phyloP scores from a whole-genome alignment of 805 yeast genomes.

The Komagataella mondaviorum region DNA sequence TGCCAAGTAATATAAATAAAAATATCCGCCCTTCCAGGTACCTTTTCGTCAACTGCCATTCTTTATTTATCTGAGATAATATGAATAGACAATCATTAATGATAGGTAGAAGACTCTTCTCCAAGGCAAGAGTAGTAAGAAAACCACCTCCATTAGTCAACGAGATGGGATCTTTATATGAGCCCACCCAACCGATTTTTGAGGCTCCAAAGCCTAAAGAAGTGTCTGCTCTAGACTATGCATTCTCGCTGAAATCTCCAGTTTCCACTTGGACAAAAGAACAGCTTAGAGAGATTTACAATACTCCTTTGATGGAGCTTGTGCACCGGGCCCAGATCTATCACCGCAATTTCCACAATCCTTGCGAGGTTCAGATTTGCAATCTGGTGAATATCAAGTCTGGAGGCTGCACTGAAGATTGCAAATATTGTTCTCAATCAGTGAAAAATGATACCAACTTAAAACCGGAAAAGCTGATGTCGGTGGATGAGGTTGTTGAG shows the following conservation, averaged over 20 bases:
- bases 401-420: slow-evolving; percentile 77
- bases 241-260: slow-evolving; percentile 17
- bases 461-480: slow-evolving; percentile 52
- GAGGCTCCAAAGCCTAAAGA: background rate
- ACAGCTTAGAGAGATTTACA: slow-evolving; percentile 46
- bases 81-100: background rate
- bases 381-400: slow-evolving; percentile 63
- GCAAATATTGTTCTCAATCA: slow-evolving; percentile 73
- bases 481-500: slow-evolving; percentile 45
- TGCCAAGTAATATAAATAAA: background rate
- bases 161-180: background rate
- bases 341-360: slow-evolving; percentile 56
- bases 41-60: background rate
- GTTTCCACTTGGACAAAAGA: slow-evolving; percentile 41
- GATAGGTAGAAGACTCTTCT: background rate
- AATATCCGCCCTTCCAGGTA: too few species aligned
- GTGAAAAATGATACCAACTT: slow-evolving; percentile 55
- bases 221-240: slow-evolving; percentile 10
- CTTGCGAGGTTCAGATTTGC: slow-evolving; percentile 60
- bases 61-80: background rate
- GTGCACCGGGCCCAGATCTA: slow-evolving; percentile 47
- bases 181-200: background rate
- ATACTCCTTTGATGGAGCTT: slow-evolving; percentile 53
- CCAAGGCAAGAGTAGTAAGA: background rate
- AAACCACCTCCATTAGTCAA: background rate